Conservation (phyloP, 2,329 filamentous ascomycete genomes). For the Neopestalotiopsis sp. region DNA sequence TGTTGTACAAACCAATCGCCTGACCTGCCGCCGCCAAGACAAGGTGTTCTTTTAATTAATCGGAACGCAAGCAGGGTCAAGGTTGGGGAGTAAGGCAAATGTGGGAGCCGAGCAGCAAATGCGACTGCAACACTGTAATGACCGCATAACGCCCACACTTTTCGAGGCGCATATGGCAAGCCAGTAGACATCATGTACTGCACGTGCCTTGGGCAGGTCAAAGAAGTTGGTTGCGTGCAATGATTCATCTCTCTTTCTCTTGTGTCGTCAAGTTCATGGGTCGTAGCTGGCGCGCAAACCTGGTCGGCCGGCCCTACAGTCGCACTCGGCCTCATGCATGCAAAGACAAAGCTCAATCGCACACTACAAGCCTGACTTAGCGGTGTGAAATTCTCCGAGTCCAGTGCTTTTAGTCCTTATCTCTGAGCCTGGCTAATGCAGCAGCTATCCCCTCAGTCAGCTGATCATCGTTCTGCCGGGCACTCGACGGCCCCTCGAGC, state of each 20-base stretch:
- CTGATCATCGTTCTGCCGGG: slow-evolving; percentile 41
- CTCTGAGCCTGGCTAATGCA: slow-evolving; percentile 62
- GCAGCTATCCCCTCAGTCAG: slow-evolving; percentile 64
- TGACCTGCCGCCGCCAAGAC: slow-evolving; percentile 13
- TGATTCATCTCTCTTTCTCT: background rate
- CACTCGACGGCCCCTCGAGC: slow-evolving; percentile 30
- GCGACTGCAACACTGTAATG: background rate
- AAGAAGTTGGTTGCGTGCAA: background rate
- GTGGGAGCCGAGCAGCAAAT: background rate
- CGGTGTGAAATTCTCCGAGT: background rate
- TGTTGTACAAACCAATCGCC: slow-evolving; percentile 14
- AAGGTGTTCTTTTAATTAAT: slow-evolving; percentile 1
- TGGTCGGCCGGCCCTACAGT: background rate
- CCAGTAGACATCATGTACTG: background rate
- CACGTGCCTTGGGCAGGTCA: slow-evolving; percentile 4
- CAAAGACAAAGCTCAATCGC: background rate
- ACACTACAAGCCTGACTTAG: background rate
- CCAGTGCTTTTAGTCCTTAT: slow-evolving; percentile 40
- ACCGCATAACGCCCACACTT: background rate
- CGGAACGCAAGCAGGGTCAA: slow-evolving; percentile 6
- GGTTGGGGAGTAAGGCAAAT: background rate
- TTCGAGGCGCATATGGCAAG: background rate
- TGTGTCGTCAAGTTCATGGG: background rate
- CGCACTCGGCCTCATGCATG: slow-evolving; percentile 13
- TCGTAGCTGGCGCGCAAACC: background rate